Evolutionary conservation across 164 flowering plant species (phyloP).

Genomic region (Malania oleifera): DNA sequence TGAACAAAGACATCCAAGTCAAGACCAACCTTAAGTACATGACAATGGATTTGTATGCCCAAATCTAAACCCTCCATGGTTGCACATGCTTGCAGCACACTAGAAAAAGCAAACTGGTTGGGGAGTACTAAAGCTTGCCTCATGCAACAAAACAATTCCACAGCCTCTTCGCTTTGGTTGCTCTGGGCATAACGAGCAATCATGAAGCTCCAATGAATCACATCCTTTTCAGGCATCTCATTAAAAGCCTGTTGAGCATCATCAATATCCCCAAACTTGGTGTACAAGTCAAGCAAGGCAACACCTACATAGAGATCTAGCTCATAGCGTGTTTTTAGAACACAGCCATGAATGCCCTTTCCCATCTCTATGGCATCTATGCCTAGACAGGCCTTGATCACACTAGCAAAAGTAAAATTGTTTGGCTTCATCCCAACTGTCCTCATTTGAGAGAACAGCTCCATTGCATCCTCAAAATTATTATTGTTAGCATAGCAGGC

Average conservation of each 20-base stretch:
- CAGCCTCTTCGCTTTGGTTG: constrained; percentile 44
- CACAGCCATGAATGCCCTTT: constrained; percentile 62
- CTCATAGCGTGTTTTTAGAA: constrained; percentile 56
- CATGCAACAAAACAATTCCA: constrained; percentile 54
- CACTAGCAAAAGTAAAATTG: constrained; percentile 61
- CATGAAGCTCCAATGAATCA: constrained; percentile 93
- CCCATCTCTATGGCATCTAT: constrained; percentile 39
- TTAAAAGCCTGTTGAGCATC: constrained; percentile 54
- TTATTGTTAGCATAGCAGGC: constrained; percentile 67
- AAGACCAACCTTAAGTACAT: constrained; percentile 56
- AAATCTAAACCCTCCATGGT: constrained; percentile 33
- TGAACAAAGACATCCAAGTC: constrained; percentile 54
- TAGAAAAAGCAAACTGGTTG: constrained; percentile 75
- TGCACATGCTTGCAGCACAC: constrained; percentile 77
- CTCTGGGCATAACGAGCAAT: constrained; percentile 72
- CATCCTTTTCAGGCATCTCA: constrained; percentile 57
- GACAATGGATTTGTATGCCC: constrained; percentile 64
- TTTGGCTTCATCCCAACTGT: constrained; percentile 56
- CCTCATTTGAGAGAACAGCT: constrained; percentile 53
- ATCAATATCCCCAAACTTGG: constrained; percentile 40
- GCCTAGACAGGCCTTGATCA: constrained; percentile 70
- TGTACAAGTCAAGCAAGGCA: constrained; percentile 71
- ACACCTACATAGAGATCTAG: constrained; percentile 54
- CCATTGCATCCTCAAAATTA: constrained; percentile 49
- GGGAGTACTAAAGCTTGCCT: constrained; percentile 50